Evolutionary conservation across 306 rosid genomes (phyloP).

Genomic region (Vachellia pachyceras): DNA sequence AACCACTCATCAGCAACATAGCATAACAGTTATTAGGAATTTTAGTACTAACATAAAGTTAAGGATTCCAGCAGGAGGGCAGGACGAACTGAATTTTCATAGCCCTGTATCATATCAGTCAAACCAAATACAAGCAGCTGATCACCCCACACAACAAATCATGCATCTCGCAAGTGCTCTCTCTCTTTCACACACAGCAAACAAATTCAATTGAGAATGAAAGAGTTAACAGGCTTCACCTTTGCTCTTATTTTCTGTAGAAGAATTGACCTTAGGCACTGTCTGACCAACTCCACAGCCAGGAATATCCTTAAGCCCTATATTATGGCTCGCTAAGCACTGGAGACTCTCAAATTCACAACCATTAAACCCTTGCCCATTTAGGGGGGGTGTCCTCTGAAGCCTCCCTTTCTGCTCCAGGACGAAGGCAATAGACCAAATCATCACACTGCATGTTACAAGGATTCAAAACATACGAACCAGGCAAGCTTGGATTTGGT

Average conservation of each 20-base stretch:
- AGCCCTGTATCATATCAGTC: not conserved
- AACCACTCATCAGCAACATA: conserved; percentile 21
- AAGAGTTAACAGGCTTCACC: conserved; percentile 43
- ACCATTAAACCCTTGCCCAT: conserved; percentile 61
- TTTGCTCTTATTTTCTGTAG: conserved; percentile 66
- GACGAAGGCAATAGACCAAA: conserved; percentile 70
- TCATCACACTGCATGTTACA: conserved; percentile 90
- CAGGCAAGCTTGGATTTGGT: conserved; percentile 43
- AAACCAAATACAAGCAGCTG: conserved; percentile 9
- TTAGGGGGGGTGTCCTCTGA: conserved; percentile 49
- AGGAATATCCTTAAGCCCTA: conserved; percentile 64
- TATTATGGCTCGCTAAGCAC: conserved; percentile 71
- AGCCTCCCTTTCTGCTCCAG: conserved; percentile 63
- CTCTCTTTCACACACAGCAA: not conserved
- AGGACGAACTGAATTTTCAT: conserved; percentile 10
- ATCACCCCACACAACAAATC: conserved; percentile 17
- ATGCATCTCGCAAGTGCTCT: not conserved
- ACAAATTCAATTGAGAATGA: conserved; percentile 3
- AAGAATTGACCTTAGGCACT: conserved; percentile 47
- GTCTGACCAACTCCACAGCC: conserved; percentile 64
- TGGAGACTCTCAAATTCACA: conserved; percentile 89
- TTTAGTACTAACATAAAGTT: not conserved
- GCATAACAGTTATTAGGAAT: not conserved
- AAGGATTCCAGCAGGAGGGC: not conserved
- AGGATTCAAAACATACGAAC: conserved; percentile 78